Evolutionary conservation across 495 filamentous ascomycete genomes (phyloP).

Genomic region (Apiosordaria backusii): DNA sequence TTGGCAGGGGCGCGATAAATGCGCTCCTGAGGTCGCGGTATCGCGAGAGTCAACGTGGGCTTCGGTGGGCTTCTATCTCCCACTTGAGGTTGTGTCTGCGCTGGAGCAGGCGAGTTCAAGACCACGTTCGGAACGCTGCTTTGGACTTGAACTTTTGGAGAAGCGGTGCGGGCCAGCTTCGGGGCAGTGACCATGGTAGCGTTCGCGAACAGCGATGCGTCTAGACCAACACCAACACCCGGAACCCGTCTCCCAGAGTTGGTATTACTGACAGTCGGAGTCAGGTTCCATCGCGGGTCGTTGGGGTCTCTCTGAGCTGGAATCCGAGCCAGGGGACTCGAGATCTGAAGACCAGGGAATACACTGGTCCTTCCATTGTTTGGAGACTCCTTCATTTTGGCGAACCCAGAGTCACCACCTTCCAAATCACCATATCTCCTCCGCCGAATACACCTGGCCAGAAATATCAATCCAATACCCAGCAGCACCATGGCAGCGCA

Average conservation of each 20-base stretch:
- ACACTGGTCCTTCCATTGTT: conserved; percentile 18
- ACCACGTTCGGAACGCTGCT: conserved; percentile 6
- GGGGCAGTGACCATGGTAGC: not conserved
- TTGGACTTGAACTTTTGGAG: not conserved
- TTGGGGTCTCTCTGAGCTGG: conserved; percentile 22
- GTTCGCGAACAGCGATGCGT: not conserved
- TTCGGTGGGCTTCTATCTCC: conserved; percentile 27
- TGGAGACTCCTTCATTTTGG: conserved; percentile 35
- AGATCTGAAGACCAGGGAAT: conserved; percentile 29
- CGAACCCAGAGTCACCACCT: conserved; percentile 29
- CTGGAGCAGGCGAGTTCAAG: conserved; percentile 1
- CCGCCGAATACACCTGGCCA: conserved; percentile 39
- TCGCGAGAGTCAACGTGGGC: conserved; percentile 34
- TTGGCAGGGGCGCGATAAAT: conserved; percentile 13
- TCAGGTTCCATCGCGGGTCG: conserved; percentile 24
- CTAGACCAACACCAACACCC: not conserved
- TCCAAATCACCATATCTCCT: conserved; percentile 37
- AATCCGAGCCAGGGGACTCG: conserved; percentile 32
- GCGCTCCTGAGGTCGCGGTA: conserved; percentile 22
- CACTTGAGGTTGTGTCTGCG: conserved; percentile 16
- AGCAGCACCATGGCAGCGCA: conserved; percentile 38
- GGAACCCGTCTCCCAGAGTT: conserved; percentile 28
- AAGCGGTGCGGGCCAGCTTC: not conserved
- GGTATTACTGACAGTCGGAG: conserved; percentile 4
- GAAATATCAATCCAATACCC: conserved; percentile 38